Evolutionary conservation across 768 basidiomycete genomes (phyloP).

Genomic region (Suillus cothurnatus): DNA sequence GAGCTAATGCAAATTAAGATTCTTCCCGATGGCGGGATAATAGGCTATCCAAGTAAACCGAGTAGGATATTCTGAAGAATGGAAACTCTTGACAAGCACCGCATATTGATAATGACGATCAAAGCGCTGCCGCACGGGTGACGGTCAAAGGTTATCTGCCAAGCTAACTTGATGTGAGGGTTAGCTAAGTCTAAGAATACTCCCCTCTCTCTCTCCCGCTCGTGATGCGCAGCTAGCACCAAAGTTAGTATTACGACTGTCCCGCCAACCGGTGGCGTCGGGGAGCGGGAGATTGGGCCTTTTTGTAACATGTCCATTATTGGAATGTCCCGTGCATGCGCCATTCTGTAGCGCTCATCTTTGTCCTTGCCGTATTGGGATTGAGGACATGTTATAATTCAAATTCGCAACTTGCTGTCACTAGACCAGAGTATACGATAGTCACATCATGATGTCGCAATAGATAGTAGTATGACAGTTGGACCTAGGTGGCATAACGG

Average conservation of each 20-base stretch:
- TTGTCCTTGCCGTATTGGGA: background rate
- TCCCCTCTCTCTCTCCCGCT: too few species aligned
- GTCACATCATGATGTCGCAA: background rate
- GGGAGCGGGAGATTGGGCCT: background rate
- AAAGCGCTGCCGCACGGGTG: background rate
- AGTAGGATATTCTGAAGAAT: background rate
- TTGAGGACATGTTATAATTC: too few species aligned
- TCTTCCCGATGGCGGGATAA: background rate
- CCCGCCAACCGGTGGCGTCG: slow-evolving; percentile 9
- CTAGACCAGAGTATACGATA: too few species aligned
- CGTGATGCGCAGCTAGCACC: background rate
- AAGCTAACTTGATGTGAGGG: background rate
- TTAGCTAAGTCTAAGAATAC: slow-evolving; percentile 7
- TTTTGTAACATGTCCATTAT: background rate
- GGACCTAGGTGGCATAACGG: background rate
- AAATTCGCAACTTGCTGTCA: background rate
- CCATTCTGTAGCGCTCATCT: background rate
- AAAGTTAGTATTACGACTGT: background rate
- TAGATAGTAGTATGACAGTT: background rate
- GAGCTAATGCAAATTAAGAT: background rate
- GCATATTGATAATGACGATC: background rate
- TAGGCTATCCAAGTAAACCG: background rate
- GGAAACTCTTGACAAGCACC: background rate
- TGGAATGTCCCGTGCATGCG: background rate
- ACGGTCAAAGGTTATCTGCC: background rate